These are phyloP conservation scores for Xylariaceae sp. DNA, from an alignment of 2,329 filamentous ascomycete species.

Conservation along the genomic window DNA sequence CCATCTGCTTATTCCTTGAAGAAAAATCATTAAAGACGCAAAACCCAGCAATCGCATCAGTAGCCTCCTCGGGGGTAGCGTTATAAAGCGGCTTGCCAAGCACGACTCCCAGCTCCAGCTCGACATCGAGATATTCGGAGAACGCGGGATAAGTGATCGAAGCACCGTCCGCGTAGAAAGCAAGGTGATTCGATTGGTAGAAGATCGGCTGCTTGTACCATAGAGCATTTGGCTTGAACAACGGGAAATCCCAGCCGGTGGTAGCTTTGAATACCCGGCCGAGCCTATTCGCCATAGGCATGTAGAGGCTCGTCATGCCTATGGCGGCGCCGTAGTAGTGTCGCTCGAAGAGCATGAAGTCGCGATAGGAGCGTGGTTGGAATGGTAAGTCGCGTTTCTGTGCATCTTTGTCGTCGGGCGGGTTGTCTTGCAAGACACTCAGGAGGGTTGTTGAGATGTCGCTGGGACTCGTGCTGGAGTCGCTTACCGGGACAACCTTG, in stretches of 20 bases:
- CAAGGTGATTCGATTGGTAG: slow-evolving; percentile 30
- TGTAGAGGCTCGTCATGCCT: slow-evolving; percentile 23
- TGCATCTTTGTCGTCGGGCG: slow-evolving; percentile 20
- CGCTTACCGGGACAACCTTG: slow-evolving; percentile 8
- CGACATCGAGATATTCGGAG: slow-evolving; percentile 26
- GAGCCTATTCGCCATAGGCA: slow-evolving; percentile 11
- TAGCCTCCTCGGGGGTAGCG: slow-evolving; percentile 24
- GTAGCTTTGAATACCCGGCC: slow-evolving; percentile 11
- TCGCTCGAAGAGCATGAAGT: slow-evolving; percentile 30
- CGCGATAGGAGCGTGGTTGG: slow-evolving; percentile 28
- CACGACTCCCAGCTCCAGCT: slow-evolving; percentile 27
- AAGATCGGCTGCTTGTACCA: slow-evolving; percentile 27
- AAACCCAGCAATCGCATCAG: slow-evolving; percentile 25
- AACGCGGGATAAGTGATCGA: slow-evolving; percentile 19
- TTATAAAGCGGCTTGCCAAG: slow-evolving; percentile 24
- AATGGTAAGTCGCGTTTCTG: slow-evolving; percentile 24
- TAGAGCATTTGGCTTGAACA: slow-evolving; percentile 21
- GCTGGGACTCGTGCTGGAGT: background rate
- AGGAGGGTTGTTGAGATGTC: slow-evolving; percentile 5
- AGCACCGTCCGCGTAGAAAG: slow-evolving; percentile 24
- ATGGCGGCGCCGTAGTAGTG: slow-evolving; percentile 26
- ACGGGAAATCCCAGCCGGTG: slow-evolving; percentile 22
- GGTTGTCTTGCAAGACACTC: slow-evolving; percentile 20
- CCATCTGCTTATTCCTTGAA: slow-evolving; percentile 24
- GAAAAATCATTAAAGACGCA: slow-evolving; percentile 30